These are phyloP conservation scores for Verticillium albo-atrum DNA, from an alignment of 2,329 filamentous ascomycete species.

Conservation along the genomic window DNA sequence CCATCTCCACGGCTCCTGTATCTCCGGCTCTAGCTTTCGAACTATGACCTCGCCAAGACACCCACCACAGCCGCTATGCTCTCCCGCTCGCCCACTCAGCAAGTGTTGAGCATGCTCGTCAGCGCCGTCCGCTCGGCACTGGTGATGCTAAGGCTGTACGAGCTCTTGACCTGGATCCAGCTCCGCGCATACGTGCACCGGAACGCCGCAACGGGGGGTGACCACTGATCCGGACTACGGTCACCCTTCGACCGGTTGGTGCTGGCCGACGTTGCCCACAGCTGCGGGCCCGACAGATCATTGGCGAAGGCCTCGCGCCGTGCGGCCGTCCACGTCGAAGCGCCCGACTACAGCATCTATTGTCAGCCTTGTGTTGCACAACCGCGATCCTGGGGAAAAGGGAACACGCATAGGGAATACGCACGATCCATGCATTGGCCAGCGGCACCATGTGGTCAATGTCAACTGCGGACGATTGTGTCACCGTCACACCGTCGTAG, in stretches of 20 bases:
- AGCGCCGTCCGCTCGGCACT: constrained; percentile 67
- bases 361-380: constrained; percentile 1
- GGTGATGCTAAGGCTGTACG: constrained; percentile 65
- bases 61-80: not conserved
- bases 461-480: constrained; percentile 62
- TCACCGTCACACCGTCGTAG: constrained; percentile 71
- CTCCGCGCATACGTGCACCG: constrained; percentile 74
- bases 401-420: constrained; percentile 14
- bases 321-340: constrained; percentile 64
- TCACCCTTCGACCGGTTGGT: constrained; percentile 75
- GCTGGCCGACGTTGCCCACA: constrained; percentile 73
- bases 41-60: not conserved
- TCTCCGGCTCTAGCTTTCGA: not conserved
- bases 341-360: constrained; percentile 54
- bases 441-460: constrained; percentile 82
- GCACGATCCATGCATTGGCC: constrained; percentile 71
- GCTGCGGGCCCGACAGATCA: constrained; percentile 69
- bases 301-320: constrained; percentile 69
- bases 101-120: constrained; percentile 59
- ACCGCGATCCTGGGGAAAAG: not conserved
- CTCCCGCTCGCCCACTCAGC: constrained; percentile 30
- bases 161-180: constrained; percentile 75
- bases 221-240: constrained; percentile 69
- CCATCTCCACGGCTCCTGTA: not conserved
- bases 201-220: constrained; percentile 64